Conservation (phyloP, 371 early-diverging fungal genomes). For the Cokeromyces recurvatus region DNA sequence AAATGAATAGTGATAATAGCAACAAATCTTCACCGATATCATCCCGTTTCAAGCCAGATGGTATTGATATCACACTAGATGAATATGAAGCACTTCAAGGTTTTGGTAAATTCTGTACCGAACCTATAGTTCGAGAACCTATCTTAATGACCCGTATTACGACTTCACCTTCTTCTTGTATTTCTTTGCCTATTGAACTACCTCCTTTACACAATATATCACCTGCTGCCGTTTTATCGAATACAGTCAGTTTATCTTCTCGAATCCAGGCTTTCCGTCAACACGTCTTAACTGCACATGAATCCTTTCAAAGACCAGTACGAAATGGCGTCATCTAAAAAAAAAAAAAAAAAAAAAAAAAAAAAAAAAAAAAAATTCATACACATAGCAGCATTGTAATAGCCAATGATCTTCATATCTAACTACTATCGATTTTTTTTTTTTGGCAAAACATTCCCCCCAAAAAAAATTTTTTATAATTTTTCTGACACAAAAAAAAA, state of each 20-base stretch:
- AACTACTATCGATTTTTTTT: too few species aligned
- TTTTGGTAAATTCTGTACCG: slow-evolving; percentile 26
- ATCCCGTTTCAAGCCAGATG: slow-evolving; percentile 2
- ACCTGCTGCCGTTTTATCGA: not conserved
- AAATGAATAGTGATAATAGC: too few species aligned
- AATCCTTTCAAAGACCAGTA: slow-evolving; percentile 16
- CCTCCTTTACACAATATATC: slow-evolving; percentile 7
- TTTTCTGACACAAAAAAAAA: too few species aligned
- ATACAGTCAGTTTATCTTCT: not conserved
- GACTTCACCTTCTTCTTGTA: not conserved
- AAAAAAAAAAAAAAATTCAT: too few species aligned
- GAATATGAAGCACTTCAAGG: slow-evolving; percentile 45
- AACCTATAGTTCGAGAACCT: slow-evolving; percentile 59
- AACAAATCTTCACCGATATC: too few species aligned
- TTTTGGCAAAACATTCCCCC: too few species aligned
- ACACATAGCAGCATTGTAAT: too few species aligned
- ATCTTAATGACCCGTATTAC: slow-evolving; percentile 6
- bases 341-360: too few species aligned
- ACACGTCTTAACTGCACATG: slow-evolving; percentile 5
- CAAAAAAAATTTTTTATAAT: too few species aligned
- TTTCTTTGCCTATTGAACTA: slow-evolving; percentile 5
- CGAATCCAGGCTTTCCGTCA: slow-evolving; percentile 18
- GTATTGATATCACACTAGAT: slow-evolving; percentile 28
- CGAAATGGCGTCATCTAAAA: not conserved
- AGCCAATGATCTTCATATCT: too few species aligned